These are phyloP conservation scores for Alternaria rosae DNA, from an alignment of 2,329 filamentous ascomycete genomes.

Conservation along the genomic window DNA sequence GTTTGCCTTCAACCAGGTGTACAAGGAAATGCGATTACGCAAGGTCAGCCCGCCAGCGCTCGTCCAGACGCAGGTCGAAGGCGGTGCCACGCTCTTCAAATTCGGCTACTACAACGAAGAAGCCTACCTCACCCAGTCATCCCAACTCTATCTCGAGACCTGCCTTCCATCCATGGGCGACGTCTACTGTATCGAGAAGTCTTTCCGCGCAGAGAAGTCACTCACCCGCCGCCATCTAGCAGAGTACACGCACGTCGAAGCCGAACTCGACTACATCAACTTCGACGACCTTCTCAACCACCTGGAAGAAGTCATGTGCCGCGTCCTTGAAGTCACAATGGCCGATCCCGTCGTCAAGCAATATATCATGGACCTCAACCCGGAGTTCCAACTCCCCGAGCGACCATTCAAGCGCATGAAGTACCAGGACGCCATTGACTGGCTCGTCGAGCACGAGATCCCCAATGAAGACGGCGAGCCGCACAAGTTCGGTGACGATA, in stretches of 20 bases:
- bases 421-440: slow-evolving; percentile 92
- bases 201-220: slow-evolving; percentile 97
- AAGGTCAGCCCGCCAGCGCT: slow-evolving; percentile 90
- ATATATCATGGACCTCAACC: slow-evolving; percentile 87
- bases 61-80: slow-evolving; percentile 95
- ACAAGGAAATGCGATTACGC: slow-evolving; percentile 76
- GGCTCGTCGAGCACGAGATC: slow-evolving; percentile 90
- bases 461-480: slow-evolving; percentile 90
- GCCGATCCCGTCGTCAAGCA: slow-evolving; percentile 75
- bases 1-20: slow-evolving; percentile 79
- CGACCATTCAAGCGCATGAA: slow-evolving; percentile 94
- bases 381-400: slow-evolving; percentile 80
- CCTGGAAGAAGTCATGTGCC: slow-evolving; percentile 86
- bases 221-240: slow-evolving; percentile 92
- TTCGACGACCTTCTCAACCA: slow-evolving; percentile 89
- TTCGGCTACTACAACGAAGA: slow-evolving; percentile 89
- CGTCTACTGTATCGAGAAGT: slow-evolving; percentile 98
- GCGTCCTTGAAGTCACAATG: slow-evolving; percentile 80
- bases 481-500: slow-evolving; percentile 95
- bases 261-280: slow-evolving; percentile 92
- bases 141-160: slow-evolving; percentile 97
- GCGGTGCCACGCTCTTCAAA: slow-evolving; percentile 87
- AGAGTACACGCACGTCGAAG: slow-evolving; percentile 97
- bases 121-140: slow-evolving; percentile 95
- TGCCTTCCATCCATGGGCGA: slow-evolving; percentile 88